These are phyloP conservation scores for Colletotrichum costaricense DNA, from an alignment of 2,329 filamentous ascomycete genomes.

Conservation along the genomic window DNA sequence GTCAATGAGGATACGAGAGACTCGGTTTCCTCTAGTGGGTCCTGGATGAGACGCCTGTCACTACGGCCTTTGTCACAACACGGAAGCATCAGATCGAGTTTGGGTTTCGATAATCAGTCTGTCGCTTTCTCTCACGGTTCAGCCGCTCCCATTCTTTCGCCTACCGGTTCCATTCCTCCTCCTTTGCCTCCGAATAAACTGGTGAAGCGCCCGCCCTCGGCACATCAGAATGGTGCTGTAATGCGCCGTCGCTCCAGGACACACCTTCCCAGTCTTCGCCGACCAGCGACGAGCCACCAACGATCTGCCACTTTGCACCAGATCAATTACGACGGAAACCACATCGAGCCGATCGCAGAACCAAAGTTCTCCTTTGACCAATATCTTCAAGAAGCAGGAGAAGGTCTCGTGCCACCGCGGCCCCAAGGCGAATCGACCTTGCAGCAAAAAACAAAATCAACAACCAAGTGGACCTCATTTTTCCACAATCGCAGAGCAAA, in stretches of 20 bases:
- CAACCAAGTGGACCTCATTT: constrained; percentile 64
- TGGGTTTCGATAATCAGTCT: constrained; percentile 74
- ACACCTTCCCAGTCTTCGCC: constrained; percentile 73
- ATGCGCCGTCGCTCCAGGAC: constrained; percentile 65
- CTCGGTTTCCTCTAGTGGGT: constrained; percentile 71
- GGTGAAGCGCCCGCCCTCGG: constrained; percentile 77
- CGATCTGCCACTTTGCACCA: constrained; percentile 77
- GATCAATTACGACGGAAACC: constrained; percentile 47
- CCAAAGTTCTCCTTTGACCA: constrained; percentile 36
- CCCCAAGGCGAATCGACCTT: background rate
- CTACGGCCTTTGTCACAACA: constrained; percentile 73
- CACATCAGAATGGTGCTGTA: constrained; percentile 56
- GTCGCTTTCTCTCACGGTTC: constrained; percentile 75
- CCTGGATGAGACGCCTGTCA: constrained; percentile 80
- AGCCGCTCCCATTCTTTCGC: constrained; percentile 70
- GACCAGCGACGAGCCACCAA: constrained; percentile 84
- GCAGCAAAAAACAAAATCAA: constrained; percentile 31
- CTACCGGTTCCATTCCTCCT: constrained; percentile 49
- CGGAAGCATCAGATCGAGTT: constrained; percentile 72
- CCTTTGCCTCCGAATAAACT: constrained; percentile 77
- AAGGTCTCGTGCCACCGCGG: background rate
- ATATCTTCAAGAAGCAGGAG: constrained; percentile 3
- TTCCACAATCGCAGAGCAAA: constrained; percentile 59
- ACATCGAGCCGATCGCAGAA: constrained; percentile 30
- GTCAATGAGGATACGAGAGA: constrained; percentile 61